Evolutionary conservation across 768 basidiomycete genomes (phyloP).

Genomic region (Saitozyma sp.): DNA sequence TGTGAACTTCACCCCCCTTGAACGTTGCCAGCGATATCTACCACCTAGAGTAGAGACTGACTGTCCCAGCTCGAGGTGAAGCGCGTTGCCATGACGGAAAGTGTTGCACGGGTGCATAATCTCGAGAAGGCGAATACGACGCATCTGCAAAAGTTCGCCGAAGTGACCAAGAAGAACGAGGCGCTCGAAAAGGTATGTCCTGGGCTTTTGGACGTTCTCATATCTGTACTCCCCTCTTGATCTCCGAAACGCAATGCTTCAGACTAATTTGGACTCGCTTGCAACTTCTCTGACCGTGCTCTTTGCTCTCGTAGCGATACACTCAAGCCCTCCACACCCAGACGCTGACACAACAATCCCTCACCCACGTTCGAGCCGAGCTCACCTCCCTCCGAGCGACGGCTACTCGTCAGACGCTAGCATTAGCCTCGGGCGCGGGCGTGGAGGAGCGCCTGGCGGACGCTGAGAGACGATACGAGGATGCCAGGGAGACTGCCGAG

Average conservation of each 20-base stretch:
- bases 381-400: conserved; percentile 39
- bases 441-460: conserved; percentile 40
- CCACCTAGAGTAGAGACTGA: neutral
- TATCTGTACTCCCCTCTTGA: too few relatives aligned
- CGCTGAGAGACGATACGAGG: conserved; percentile 40
- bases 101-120: conserved; percentile 30
- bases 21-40: neutral
- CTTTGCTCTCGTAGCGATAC: conserved; percentile 31
- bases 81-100: conserved; percentile 33
- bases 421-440: conserved; percentile 32
- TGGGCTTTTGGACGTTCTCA: neutral
- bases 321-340: conserved; percentile 50
- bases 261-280: too few relatives aligned
- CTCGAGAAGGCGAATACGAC: conserved; percentile 43
- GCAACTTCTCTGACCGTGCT: neutral
- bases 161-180: conserved; percentile 43
- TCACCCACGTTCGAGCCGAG: conserved; percentile 50
- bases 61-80: conserved; percentile 34
- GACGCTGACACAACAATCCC: conserved; percentile 48
- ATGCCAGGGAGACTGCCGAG: conserved; percentile 32
- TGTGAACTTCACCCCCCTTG: neutral
- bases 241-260: too few relatives aligned
- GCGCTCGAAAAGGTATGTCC: conserved; percentile 47
- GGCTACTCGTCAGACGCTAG: conserved; percentile 34
- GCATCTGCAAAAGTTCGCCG: conserved; percentile 40